phyloP scores from a whole-genome alignment of 2,329 filamentous ascomycete species.

The Fusarium anthophilum region DNA sequence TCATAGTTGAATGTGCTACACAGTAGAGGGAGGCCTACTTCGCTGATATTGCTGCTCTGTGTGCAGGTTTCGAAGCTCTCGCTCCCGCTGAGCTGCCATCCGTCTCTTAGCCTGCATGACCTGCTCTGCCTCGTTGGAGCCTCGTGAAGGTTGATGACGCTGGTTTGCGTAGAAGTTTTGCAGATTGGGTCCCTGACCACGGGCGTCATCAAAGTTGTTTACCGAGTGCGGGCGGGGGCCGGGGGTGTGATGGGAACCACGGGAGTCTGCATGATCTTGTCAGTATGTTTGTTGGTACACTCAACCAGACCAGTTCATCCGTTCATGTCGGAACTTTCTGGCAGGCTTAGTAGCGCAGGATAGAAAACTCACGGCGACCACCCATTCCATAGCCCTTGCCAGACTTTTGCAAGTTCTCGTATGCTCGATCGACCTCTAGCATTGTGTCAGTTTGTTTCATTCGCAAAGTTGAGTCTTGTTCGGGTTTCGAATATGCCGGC shows the following conservation, averaged over 20 bases:
- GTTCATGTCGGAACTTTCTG: constrained; percentile 15
- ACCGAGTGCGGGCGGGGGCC: constrained; percentile 82
- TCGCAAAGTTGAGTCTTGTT: neutral
- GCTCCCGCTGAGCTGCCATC: constrained; percentile 98
- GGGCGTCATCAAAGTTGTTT: constrained; percentile 81
- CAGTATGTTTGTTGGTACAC: constrained; percentile 32
- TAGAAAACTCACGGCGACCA: constrained; percentile 81
- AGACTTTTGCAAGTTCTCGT: constrained; percentile 96
- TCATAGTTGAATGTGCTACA: constrained; percentile 65
- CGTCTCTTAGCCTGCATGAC: constrained; percentile 99
- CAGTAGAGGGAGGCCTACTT: constrained; percentile 89
- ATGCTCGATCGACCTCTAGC: constrained; percentile 92
- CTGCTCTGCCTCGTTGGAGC: constrained; percentile 92
- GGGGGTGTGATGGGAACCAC: constrained; percentile 70
- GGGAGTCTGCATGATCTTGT: constrained; percentile 67
- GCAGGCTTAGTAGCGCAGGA: constrained; percentile 10
- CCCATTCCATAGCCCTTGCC: constrained; percentile 85
- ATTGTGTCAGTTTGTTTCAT: constrained; percentile 7
- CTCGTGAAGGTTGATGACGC: constrained; percentile 85
- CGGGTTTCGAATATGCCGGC: neutral
- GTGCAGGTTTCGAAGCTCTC: constrained; percentile 99
- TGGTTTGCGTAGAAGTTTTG: constrained; percentile 96
- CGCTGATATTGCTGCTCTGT: constrained; percentile 99
- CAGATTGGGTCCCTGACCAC: constrained; percentile 76
- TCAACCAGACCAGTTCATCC: constrained; percentile 30